phyloP scores from a whole-genome alignment of 805 yeast species.

The Torulaspora microellipsoides region DNA sequence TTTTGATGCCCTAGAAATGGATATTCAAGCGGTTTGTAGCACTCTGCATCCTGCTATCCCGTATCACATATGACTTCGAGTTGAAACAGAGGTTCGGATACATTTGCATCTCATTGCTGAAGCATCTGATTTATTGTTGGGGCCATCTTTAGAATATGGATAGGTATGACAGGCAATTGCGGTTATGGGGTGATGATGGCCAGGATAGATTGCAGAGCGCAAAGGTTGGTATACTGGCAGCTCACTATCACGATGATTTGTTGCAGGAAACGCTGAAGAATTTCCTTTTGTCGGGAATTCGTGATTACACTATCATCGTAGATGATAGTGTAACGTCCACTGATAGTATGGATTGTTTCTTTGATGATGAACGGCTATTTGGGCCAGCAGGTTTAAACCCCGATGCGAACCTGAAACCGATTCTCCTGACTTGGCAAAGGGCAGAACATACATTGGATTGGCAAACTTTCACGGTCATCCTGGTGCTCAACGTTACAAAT shows the following conservation, averaged over 20 bases:
- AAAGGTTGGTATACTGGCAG: conserved; percentile 57
- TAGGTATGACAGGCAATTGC: conserved; percentile 80
- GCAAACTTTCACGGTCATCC: conserved; percentile 1
- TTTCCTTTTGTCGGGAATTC: conserved; percentile 65
- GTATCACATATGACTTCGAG: no score
- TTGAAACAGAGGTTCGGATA: no score
- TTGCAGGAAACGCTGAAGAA: conserved; percentile 73
- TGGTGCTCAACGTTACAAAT: background rate
- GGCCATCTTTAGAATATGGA: conserved; percentile 21
- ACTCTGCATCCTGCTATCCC: no score
- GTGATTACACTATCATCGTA: background rate
- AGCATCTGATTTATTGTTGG: no score
- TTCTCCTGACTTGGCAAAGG: background rate
- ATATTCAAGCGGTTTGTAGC: no score
- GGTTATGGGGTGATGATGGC: conserved; percentile 81
- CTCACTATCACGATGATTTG: conserved; percentile 44
- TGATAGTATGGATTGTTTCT: background rate
- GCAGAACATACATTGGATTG: background rate
- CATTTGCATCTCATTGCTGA: no score
- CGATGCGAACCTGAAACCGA: background rate
- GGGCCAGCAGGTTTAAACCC: background rate
- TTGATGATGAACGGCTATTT: conserved; percentile 1
- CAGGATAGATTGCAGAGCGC: conserved; percentile 56
- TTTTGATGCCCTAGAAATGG: no score
- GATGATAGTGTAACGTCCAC: conserved; percentile 35